Percentiles rank a stretch among this genome's conserved stretches.
phyloP scores from a whole-genome alignment of 1,284 basidiomycete genomes.

The Albatrellus sp. region DNA sequence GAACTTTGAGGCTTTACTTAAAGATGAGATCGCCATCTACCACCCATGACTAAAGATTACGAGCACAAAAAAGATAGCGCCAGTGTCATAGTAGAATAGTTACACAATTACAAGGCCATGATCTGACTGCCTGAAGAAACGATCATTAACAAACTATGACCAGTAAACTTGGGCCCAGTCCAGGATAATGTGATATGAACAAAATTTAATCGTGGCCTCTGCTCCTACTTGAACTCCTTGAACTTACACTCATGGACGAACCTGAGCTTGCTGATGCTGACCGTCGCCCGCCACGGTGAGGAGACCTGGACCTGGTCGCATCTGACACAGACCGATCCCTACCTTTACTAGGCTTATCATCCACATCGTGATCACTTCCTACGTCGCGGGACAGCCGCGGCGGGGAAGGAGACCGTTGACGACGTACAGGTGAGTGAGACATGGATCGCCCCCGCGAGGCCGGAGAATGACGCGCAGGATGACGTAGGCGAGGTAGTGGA shows the following conservation, averaged over 20 bases:
- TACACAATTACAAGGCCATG: background rate
- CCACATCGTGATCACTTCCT: background rate
- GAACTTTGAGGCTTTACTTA: too few species aligned
- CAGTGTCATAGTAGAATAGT: too few species aligned
- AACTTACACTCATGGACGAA: slow-evolving; percentile 13
- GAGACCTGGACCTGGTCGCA: slow-evolving; percentile 14
- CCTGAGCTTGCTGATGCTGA: slow-evolving; percentile 10
- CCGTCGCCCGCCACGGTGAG: slow-evolving; percentile 1
- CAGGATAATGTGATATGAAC: too few species aligned
- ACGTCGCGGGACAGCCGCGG: background rate
- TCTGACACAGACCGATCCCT: slow-evolving; percentile 8
- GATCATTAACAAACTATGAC: background rate
- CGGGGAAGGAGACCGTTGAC: slow-evolving; percentile 5
- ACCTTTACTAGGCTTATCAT: slow-evolving; percentile 4
- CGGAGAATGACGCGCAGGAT: slow-evolving; percentile 14
- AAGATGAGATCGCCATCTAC: too few species aligned
- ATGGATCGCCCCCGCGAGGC: slow-evolving; percentile 11
- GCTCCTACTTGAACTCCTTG: slow-evolving; percentile 9
- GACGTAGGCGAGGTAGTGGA: slow-evolving; percentile 13
- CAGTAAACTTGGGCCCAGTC: too few species aligned
- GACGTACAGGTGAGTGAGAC: slow-evolving; percentile 9
- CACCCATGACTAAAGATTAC: too few species aligned
- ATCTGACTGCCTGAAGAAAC: background rate
- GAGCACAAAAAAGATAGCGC: too few species aligned
- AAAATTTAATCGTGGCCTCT: slow-evolving; percentile 8